These are phyloP conservation scores for Gracilaria gracilis DNA, from an alignment of 23 red algal species.

Conservation along the genomic window DNA sequence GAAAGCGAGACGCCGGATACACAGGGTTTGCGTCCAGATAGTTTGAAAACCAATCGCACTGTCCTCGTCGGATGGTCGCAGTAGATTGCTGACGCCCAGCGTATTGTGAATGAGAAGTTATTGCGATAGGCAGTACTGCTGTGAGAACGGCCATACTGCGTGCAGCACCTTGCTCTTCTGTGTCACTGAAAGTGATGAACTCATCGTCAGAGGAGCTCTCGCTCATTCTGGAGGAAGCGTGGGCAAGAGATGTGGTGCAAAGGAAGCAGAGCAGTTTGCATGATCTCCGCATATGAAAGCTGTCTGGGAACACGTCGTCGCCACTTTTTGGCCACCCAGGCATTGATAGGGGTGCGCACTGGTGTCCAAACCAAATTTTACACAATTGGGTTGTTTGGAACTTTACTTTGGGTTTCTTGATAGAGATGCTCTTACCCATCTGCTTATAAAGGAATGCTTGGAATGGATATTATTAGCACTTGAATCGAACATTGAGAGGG, in stretches of 20 bases:
- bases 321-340: not conserved
- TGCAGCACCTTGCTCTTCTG: not conserved
- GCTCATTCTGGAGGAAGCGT: not conserved
- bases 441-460: too few species aligned
- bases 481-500: too few species aligned
- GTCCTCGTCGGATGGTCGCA: not conserved
- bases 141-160: not conserved
- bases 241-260: not conserved
- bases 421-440: conserved; percentile 20
- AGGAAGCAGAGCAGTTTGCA: not conserved
- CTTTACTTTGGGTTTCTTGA: not conserved
- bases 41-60: not conserved
- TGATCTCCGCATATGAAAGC: not conserved
- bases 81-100: not conserved
- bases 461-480: too few species aligned
- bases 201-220: not conserved
- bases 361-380: not conserved
- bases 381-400: not conserved
- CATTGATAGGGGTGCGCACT: conserved; percentile 7
- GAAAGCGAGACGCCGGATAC: conserved; percentile 2
- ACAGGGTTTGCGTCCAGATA: conserved; percentile 30
- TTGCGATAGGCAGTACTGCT: not conserved
- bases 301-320: not conserved
- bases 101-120: not conserved
- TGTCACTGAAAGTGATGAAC: not conserved